These are phyloP conservation scores for Brettanomyces bruxellensis DNA, from an alignment of 805 yeast genomes.

Conservation along the genomic window DNA sequence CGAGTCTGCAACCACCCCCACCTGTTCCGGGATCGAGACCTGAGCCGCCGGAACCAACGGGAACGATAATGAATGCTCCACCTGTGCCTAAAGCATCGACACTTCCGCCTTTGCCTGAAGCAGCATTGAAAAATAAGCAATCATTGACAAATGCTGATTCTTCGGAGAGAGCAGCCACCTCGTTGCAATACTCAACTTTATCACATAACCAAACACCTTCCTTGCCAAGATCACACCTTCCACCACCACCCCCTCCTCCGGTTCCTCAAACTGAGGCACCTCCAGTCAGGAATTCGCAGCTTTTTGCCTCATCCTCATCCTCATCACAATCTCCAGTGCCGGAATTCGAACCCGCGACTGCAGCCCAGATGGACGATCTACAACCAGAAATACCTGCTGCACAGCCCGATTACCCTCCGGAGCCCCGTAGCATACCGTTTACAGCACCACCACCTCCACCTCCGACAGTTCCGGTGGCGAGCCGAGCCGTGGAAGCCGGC, in stretches of 20 bases:
- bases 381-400: no score
- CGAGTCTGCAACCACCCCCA: neutral
- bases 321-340: neutral
- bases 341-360: neutral
- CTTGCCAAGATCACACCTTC: neutral
- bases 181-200: neutral
- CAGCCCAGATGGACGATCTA: no score
- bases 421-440: neutral
- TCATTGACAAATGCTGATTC: no score
- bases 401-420: neutral
- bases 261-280: neutral
- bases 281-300: no score
- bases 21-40: conserved; percentile 2
- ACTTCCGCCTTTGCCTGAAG: neutral
- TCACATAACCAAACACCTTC: neutral
- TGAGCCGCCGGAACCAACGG: conserved; percentile 3
- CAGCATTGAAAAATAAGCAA: neutral
- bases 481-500: conserved; percentile 1
- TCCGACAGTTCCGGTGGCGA: conserved; percentile 11
- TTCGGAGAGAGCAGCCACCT: no score
- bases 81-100: neutral
- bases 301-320: no score
- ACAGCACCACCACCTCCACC: conserved; percentile 9
- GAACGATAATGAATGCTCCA: neutral
- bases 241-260: neutral